Evolutionary conservation across 768 basidiomycete species (phyloP).

Genomic region (Lentinula aciculospora): DNA sequence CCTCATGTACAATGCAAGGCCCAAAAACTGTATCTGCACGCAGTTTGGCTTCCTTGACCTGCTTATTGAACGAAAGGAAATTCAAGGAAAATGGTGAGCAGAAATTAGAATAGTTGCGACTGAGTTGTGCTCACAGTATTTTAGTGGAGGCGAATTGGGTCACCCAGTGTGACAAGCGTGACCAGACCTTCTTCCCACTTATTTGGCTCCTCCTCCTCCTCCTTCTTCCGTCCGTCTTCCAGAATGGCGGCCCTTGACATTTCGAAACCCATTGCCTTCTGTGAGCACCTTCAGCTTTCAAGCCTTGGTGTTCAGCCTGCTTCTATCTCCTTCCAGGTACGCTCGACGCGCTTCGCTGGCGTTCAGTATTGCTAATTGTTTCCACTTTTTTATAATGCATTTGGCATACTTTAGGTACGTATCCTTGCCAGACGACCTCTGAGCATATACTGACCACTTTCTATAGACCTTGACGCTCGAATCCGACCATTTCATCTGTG

Average conservation of each 20-base stretch:
- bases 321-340: constrained; percentile 94
- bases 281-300: constrained; percentile 90
- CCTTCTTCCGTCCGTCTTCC: constrained; percentile 10
- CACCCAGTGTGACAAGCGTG: neutral
- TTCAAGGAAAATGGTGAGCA: constrained; percentile 1
- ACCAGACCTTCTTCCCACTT: neutral
- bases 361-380: constrained; percentile 8
- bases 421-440: constrained; percentile 4
- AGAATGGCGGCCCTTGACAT: constrained; percentile 42
- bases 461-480: constrained; percentile 86
- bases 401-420: constrained; percentile 23
- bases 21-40: neutral
- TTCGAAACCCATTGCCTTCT: constrained; percentile 81
- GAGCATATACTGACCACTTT: neutral
- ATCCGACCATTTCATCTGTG: constrained; percentile 97
- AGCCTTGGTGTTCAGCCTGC: constrained; percentile 94
- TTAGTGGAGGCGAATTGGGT: constrained; percentile 2
- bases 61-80: neutral
- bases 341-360: constrained; percentile 33
- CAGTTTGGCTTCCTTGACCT: neutral
- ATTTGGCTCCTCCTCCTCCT: neutral
- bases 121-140: neutral
- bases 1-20: constrained; percentile 5
- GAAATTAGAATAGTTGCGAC: neutral
- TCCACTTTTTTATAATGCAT: constrained; percentile 3